Conservation (phyloP, 1,284 basidiomycete genomes). For the Xerocomus subilludens region DNA sequence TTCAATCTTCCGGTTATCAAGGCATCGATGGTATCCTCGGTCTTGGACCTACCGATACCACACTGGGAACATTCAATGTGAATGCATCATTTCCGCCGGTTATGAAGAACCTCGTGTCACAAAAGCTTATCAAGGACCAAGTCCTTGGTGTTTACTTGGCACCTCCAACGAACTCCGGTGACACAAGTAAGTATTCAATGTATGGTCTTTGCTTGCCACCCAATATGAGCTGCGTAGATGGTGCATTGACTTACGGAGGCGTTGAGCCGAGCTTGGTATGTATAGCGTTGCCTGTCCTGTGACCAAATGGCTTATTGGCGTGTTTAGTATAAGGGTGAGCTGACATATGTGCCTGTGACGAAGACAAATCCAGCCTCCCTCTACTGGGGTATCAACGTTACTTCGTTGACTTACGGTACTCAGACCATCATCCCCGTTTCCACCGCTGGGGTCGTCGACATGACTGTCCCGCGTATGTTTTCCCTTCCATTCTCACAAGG, state of each 20-base stretch:
- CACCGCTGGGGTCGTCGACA: slow-evolving; percentile 36
- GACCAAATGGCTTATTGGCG: background rate
- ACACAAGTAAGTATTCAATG: slow-evolving; percentile 36
- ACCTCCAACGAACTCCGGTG: slow-evolving; percentile 36
- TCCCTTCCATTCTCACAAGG: background rate
- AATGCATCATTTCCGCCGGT: slow-evolving; percentile 42
- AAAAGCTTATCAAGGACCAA: slow-evolving; percentile 34
- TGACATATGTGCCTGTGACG: slow-evolving; percentile 42
- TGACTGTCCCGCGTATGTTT: slow-evolving; percentile 40
- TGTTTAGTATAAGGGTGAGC: background rate
- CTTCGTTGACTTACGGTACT: slow-evolving; percentile 35
- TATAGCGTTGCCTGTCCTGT: background rate
- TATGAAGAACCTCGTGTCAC: slow-evolving; percentile 43
- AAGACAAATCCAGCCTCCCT: slow-evolving; percentile 31
- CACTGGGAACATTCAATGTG: slow-evolving; percentile 21
- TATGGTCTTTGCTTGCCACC: background rate
- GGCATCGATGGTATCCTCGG: slow-evolving; percentile 45
- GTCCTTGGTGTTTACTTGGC: slow-evolving; percentile 45
- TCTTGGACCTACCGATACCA: slow-evolving; percentile 45
- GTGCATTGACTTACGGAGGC: slow-evolving; percentile 46
- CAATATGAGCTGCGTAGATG: slow-evolving; percentile 36
- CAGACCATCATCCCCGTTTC: slow-evolving; percentile 32
- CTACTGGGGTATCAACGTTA: slow-evolving; percentile 48
- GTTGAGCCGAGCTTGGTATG: slow-evolving; percentile 45
- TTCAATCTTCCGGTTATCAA: background rate